Conservation (phyloP, 495 filamentous ascomycete species). For the Aspergillus olivimuriae region DNA sequence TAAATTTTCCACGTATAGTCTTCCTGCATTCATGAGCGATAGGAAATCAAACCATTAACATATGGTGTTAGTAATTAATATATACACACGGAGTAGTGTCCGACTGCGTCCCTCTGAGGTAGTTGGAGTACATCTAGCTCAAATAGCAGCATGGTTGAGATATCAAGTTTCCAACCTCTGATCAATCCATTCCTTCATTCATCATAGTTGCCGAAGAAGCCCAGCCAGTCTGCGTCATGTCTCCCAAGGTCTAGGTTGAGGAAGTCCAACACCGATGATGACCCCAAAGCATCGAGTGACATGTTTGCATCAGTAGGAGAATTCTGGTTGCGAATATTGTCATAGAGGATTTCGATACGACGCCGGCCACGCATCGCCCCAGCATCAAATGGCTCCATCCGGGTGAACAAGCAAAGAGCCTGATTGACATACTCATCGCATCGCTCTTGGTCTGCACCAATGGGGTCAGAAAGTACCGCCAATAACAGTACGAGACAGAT, state of each 20-base stretch:
- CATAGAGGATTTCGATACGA: background rate
- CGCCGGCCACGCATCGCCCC: background rate
- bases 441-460: too few relatives aligned
- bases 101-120: too few relatives aligned
- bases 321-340: background rate
- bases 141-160: too few relatives aligned
- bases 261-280: slow-evolving; percentile 1
- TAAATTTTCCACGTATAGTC: too few relatives aligned
- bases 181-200: too few relatives aligned
- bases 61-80: too few relatives aligned
- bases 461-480: background rate
- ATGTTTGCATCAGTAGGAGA: too few relatives aligned
- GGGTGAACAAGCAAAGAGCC: background rate
- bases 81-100: too few relatives aligned
- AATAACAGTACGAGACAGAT: background rate
- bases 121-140: too few relatives aligned
- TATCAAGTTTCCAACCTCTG: too few relatives aligned
- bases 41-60: too few relatives aligned
- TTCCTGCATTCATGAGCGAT: too few relatives aligned
- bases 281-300: background rate
- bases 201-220: background rate
- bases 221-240: slow-evolving; percentile 2
- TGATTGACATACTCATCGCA: background rate
- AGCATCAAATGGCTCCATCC: background rate
- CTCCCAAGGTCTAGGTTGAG: background rate